Percentiles rank a stretch among this genome's conserved stretches.
phyloP scores from a whole-genome alignment of 1,139 yeast genomes.

The Pichia sp. region DNA sequence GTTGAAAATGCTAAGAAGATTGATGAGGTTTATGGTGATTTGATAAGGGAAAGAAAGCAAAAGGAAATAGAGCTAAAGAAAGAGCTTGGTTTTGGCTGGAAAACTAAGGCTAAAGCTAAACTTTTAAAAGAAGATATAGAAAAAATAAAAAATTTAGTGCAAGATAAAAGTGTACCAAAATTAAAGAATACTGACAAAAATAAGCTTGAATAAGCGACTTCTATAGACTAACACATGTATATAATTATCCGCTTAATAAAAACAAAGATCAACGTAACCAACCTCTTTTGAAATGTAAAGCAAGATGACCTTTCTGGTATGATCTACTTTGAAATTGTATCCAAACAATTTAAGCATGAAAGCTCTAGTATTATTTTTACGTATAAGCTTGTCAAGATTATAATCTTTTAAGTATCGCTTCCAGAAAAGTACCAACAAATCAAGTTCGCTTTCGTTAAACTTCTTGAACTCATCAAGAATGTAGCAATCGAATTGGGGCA shows the following conservation, averaged over 20 bases:
- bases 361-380: neutral
- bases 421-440: conserved; percentile 22
- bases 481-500: conserved; percentile 16
- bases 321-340: conserved; percentile 19
- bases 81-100: conserved; percentile 38
- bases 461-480: conserved; percentile 15
- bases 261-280: conserved; percentile 21
- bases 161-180: conserved; percentile 27
- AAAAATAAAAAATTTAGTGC: conserved; percentile 20
- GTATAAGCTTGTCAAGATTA: conserved; percentile 12
- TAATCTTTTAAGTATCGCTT: conserved; percentile 13
- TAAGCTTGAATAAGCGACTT: neutral
- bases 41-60: conserved; percentile 26
- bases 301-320: conserved; percentile 16
- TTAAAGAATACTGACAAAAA: conserved; percentile 1
- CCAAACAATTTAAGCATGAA: conserved; percentile 21
- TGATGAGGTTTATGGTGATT: conserved; percentile 38
- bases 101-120: conserved; percentile 28
- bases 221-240: neutral
- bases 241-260: conserved; percentile 10
- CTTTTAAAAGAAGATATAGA: conserved; percentile 28
- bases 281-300: conserved; percentile 16
- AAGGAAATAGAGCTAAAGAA: conserved; percentile 30
- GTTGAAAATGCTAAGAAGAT: conserved; percentile 67
- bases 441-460: conserved; percentile 16